Base-by-base conservation (phyloP, 257 asterid genomes). In the Thymus quinquecostatus region DNA sequence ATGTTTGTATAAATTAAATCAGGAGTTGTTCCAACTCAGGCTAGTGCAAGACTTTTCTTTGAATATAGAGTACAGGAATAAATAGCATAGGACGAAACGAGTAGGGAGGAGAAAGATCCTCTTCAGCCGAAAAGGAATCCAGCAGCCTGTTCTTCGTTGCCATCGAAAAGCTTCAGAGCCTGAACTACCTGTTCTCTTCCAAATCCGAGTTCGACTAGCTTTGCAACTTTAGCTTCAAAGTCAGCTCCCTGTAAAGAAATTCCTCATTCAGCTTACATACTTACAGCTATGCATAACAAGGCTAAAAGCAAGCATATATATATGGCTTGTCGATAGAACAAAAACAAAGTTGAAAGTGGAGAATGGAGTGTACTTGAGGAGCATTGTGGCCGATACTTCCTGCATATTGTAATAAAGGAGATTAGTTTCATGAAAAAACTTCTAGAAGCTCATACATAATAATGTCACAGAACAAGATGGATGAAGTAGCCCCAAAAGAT, bases 121-220 rank as follows among this genome's bases (percentile, higher is more conserved):
- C 45, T 54, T 91, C 87, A 92, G 73, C 97, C 99, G 48, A 95
- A 95, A 67, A 95, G 94, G 79, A 83, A 95, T 47, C 89, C 90
- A 29, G 98, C 98, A 2, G 98, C 98, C 76, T 89, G 97, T 69
- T 89, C 98, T 81, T 95, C 99, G 34, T 88, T 95, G 56, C 97
- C 99, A 59, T 84, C 86, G 6, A 83, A 89, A 64, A 95, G 83
- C 79, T 84, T 88, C 45, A 92, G 82, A 77, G 99, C 99, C 82
- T 92, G 89, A 69, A 89, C 69, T 13, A 88, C 97, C 78, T 88
- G 87, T 32, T 88, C 96, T 82, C 98, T 82, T 67, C 89, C 96
- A 64, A 95, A 95, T n/a, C 98, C 99, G 7, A 95, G 86, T 85
- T 95, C 98, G 6, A 92, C 86, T 55, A 95, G 89, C 89, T 87